Conservation (phyloP, 108 stramenopile genomes). For the Aurantiochytrium sp. region DNA sequence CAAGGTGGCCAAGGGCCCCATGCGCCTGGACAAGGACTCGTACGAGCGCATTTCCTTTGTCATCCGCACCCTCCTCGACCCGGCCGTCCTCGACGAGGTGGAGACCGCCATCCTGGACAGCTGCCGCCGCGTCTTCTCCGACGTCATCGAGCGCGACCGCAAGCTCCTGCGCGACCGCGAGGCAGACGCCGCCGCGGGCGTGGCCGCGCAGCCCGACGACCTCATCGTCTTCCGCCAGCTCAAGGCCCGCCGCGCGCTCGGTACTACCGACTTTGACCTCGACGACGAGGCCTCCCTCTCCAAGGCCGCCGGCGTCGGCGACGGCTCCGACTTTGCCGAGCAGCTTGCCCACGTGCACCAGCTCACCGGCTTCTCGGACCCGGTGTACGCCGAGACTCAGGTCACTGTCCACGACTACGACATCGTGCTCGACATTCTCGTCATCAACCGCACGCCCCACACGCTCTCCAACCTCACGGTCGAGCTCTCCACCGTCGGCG, state of each 20-base stretch:
- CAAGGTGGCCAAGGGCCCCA: constrained; percentile 45
- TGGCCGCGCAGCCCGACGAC: constrained; percentile 80
- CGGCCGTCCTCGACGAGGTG: constrained; percentile 67
- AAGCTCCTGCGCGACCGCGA: constrained; percentile 58
- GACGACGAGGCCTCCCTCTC: constrained; percentile 95
- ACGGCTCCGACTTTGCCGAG: constrained; percentile 38
- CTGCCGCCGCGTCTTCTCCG: constrained; percentile 67
- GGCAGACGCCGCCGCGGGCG: constrained; percentile 53
- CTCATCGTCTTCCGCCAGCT: constrained; percentile 98
- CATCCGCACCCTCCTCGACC: constrained; percentile 78
- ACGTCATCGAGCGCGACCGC: not conserved
- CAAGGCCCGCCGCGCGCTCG: constrained; percentile 59
- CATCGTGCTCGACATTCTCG: constrained; percentile 90
- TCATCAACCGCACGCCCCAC: constrained; percentile 93
- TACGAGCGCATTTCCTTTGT: constrained; percentile 82
- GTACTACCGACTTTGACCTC: constrained; percentile 86
- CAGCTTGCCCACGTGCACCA: constrained; percentile 88
- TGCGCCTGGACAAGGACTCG: constrained; percentile 63
- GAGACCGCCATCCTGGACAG: constrained; percentile 66
- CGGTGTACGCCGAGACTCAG: constrained; percentile 95
- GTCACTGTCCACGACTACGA: constrained; percentile 99
- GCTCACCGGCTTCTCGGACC: constrained; percentile 94
- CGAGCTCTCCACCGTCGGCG: constrained; percentile 96
- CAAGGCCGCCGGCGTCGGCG: constrained; percentile 79
- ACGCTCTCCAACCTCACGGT: constrained; percentile 92